Evolutionary conservation across 2,329 filamentous ascomycete species (phyloP).

Genomic region (Knufia petricola): DNA sequence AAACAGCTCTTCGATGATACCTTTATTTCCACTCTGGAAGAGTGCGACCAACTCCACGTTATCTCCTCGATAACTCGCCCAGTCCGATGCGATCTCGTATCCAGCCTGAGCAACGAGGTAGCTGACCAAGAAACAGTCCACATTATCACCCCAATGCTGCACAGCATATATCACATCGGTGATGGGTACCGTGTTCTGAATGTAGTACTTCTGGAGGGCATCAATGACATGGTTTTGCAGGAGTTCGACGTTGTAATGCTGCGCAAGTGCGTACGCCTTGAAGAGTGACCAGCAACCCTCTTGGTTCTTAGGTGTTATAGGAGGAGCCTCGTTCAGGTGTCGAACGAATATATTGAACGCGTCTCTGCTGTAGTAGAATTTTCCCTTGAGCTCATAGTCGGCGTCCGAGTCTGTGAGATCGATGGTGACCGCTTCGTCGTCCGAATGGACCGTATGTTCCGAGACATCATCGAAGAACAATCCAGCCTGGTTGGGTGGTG

Average conservation of each 20-base stretch:
- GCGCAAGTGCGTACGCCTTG: slow-evolving; percentile 17
- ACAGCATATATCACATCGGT: slow-evolving; percentile 18
- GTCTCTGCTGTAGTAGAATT: slow-evolving; percentile 9
- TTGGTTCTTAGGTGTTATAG: not conserved
- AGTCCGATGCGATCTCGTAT: slow-evolving; percentile 15
- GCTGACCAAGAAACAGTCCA: slow-evolving; percentile 9
- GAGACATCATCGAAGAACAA: not conserved
- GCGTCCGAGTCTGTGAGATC: slow-evolving; percentile 4
- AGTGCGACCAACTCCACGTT: not conserved
- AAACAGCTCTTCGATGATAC: slow-evolving; percentile 2
- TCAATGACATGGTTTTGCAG: slow-evolving; percentile 21
- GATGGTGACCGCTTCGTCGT: not conserved
- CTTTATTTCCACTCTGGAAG: not conserved
- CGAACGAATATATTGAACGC: slow-evolving; percentile 19
- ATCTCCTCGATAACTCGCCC: not conserved
- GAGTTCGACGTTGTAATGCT: slow-evolving; percentile 12
- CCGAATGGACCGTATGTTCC: not conserved
- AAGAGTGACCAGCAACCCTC: slow-evolving; percentile 9
- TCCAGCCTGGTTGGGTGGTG: not conserved
- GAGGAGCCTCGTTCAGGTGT: slow-evolving; percentile 16
- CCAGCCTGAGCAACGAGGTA: slow-evolving; percentile 21
- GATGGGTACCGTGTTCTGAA: slow-evolving; percentile 12
- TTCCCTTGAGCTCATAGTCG: slow-evolving; percentile 12
- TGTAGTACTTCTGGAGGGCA: slow-evolving; percentile 16
- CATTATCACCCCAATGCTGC: slow-evolving; percentile 12